A percentile compares a stretch with the other conserved stretches of the same genome.
phyloP scores from a whole-genome alignment of 2,329 filamentous ascomycete genomes.

The Aspergillus fischeri region DNA sequence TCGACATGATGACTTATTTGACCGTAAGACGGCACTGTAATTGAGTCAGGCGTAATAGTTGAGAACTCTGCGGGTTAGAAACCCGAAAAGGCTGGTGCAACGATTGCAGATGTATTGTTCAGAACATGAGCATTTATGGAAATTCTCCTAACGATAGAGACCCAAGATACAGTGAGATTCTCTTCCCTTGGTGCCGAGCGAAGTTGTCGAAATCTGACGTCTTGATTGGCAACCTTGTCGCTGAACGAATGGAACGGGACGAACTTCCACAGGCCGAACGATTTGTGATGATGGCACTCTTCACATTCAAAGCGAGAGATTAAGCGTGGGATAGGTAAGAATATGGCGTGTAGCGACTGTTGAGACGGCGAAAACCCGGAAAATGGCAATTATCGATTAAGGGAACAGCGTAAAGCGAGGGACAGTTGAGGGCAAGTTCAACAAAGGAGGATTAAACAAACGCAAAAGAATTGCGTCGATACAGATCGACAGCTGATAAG shows the following conservation, averaged over 20 bases:
- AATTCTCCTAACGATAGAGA: background rate
- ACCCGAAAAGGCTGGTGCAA: background rate
- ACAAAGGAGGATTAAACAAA: background rate
- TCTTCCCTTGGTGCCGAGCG: background rate
- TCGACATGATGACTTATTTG: conserved; percentile 49
- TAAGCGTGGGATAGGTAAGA: background rate
- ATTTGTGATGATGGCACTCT: background rate
- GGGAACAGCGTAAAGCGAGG: background rate
- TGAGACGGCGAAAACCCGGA: background rate
- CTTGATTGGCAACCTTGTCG: background rate
- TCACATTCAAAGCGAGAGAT: background rate
- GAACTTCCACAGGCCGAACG: background rate
- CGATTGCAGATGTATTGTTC: conserved; percentile 35
- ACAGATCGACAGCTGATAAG: background rate
- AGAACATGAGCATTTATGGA: background rate
- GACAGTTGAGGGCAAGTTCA: background rate
- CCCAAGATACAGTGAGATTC: background rate
- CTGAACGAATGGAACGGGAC: conserved; percentile 2
- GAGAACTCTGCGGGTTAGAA: background rate
- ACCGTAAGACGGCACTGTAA: background rate
- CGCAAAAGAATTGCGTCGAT: background rate
- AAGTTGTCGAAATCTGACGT: background rate
- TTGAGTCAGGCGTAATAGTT: background rate
- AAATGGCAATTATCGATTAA: background rate
- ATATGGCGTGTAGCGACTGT: background rate